These are phyloP conservation scores for Oenanthe javanica DNA, from an alignment of 140 eudicot genomes.

Conservation along the genomic window DNA sequence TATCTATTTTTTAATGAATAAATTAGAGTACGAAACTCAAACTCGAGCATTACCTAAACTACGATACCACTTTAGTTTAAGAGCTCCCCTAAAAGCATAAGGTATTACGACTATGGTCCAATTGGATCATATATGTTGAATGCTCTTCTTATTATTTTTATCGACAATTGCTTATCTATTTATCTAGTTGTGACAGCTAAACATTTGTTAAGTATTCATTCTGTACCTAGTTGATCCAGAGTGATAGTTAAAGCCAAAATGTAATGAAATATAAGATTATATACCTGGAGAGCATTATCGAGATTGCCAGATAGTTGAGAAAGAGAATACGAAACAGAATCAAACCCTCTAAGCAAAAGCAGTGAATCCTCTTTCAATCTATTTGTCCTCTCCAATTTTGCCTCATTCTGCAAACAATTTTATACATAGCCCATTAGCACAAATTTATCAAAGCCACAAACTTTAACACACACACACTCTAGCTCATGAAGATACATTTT, in stretches of 20 bases:
- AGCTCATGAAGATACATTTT: neutral
- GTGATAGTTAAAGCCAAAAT: neutral
- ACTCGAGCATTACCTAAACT: neutral
- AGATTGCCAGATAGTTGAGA: constrained; percentile 63
- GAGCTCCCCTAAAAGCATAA: neutral
- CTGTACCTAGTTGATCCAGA: neutral
- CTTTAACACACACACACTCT: neutral
- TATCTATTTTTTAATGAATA: neutral
- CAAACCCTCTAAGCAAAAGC: constrained; percentile 84
- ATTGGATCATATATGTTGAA: neutral
- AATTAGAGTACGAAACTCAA: neutral
- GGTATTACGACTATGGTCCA: neutral
- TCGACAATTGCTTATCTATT: neutral
- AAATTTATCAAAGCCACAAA: neutral
- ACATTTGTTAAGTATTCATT: neutral
- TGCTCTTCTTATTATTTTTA: neutral
- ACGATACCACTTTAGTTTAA: neutral
- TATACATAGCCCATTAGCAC: constrained; percentile 9
- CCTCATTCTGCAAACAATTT: constrained; percentile 28
- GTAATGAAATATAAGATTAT: neutral
- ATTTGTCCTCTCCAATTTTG: constrained; percentile 32
- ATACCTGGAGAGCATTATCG: constrained; percentile 74
- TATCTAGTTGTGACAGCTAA: neutral
- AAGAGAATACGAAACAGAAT: constrained; percentile 62
- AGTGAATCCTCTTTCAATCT: constrained; percentile 67